Evolutionary conservation across 1,284 basidiomycete genomes (phyloP), one percentile per base, ranked within the genome.

Genomic region (Athelia psychrophila): DNA sequence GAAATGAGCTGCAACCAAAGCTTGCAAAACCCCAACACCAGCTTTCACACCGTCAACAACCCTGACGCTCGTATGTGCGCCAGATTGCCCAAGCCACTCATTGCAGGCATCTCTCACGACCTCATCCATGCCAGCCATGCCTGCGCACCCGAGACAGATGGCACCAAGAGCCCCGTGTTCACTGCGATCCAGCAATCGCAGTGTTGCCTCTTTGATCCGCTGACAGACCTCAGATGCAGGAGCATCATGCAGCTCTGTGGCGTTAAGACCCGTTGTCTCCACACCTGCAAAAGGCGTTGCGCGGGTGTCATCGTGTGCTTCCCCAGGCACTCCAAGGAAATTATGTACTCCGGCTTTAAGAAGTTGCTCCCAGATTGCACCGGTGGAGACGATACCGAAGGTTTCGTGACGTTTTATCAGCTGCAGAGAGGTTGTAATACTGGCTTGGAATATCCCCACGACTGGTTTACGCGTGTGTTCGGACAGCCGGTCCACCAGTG

Each of bases 361-460:
- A 18, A 76, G 62, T 3, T 63, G 61, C 52, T 76, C 75, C 73
- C 76, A 76, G 15, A 74, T 69, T 8, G 63, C 64, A 4, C 74
- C 76, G 1, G 78, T 79, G 3, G 76, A 76, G n/a, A 80, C 70
- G 51, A 80, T 74, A 2, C 75, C 78, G 49, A 76, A 76, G 6
- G 66, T 66, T 13, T 45, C 42, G 20, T 42, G 8, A 16, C 38
- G 38, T 18, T n/a, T 18, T 18, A 42, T 42, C 22, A 55, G 40
- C 30, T 56, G 55, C 18, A 57, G n/a, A 30, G 47, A 54, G 23
- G 56, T 50, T n/a, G 50, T 54, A 25, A 79, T 58, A 5, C 73
- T 73, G 2, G 76, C 72, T 55, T 80, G 76, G 63, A 80, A 75
- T 53, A 81, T 80, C 19, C 73, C 73, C 22, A 76, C 63, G 16